phyloP scores from a whole-genome alignment of 805 yeast genomes.

The Candida insectorum region DNA sequence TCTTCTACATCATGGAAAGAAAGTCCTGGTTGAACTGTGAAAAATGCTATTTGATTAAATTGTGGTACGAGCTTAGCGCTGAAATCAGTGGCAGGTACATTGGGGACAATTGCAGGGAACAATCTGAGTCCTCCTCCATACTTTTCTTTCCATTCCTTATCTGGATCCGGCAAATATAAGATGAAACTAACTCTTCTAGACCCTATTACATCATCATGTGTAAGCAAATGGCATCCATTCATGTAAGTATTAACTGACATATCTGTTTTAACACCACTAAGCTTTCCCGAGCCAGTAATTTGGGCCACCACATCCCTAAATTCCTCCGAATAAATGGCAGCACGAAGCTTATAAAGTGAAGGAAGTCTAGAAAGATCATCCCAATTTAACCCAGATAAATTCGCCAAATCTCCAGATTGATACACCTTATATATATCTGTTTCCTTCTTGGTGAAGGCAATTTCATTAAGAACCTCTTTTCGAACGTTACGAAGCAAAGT shows the following conservation, averaged over 20 bases:
- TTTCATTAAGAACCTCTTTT: constrained; percentile 74
- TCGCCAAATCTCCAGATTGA: constrained; percentile 90
- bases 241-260: constrained; percentile 89
- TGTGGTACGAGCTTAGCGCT: constrained; percentile 75
- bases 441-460: constrained; percentile 91
- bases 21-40: constrained; percentile 92
- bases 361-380: constrained; percentile 73
- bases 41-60: constrained; percentile 94
- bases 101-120: constrained; percentile 82
- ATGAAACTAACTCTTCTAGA: constrained; percentile 91
- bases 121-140: constrained; percentile 92
- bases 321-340: constrained; percentile 82
- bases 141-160: constrained; percentile 79
- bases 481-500: constrained; percentile 74
- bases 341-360: constrained; percentile 70
- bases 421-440: constrained; percentile 93
- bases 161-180: constrained; percentile 90
- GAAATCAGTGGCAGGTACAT: constrained; percentile 83
- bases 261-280: constrained; percentile 89
- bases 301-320: constrained; percentile 75
- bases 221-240: constrained; percentile 88
- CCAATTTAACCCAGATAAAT: constrained; percentile 78
- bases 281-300: constrained; percentile 83
- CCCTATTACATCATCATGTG: constrained; percentile 98
- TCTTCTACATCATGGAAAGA: constrained; percentile 99